These are phyloP conservation scores for Alternaria novae-zelandiae DNA, from an alignment of 2,329 filamentous ascomycete genomes.

Conservation along the genomic window DNA sequence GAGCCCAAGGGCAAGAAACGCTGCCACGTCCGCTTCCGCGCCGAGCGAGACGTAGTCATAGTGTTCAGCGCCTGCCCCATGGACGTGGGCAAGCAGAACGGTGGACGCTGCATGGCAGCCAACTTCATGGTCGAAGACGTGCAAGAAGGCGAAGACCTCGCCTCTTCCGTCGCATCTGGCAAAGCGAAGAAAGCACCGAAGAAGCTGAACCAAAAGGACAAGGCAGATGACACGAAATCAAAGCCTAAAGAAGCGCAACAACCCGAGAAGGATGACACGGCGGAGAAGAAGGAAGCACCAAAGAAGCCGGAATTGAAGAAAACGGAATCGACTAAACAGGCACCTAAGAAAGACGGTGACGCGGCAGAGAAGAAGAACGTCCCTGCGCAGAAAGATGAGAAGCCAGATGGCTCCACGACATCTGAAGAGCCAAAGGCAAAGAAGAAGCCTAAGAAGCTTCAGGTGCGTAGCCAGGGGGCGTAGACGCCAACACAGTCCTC, in stretches of 20 bases:
- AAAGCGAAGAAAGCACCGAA: constrained; percentile 26
- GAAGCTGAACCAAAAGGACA: constrained; percentile 21
- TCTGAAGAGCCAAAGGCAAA: constrained; percentile 30
- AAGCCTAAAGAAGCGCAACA: constrained; percentile 15
- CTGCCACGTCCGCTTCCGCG: constrained; percentile 42
- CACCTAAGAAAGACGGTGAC: constrained; percentile 13
- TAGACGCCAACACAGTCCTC: constrained; percentile 15
- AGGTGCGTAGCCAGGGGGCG: constrained; percentile 31
- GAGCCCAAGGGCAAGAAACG: constrained; percentile 46
- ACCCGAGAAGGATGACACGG: constrained; percentile 1
- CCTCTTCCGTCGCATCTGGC: constrained; percentile 18
- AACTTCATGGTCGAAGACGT: constrained; percentile 49
- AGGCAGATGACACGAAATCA: constrained; percentile 16
- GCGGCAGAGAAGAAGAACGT: background rate
- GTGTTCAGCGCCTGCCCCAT: constrained; percentile 50
- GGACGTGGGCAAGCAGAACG: constrained; percentile 46
- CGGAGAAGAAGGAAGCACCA: constrained; percentile 3
- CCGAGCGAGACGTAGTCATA: constrained; percentile 46
- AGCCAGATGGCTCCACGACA: background rate
- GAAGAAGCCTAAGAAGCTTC: constrained; percentile 49
- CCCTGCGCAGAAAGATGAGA: constrained; percentile 6
- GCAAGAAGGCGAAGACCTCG: constrained; percentile 30
- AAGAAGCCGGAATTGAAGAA: background rate
- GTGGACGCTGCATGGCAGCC: constrained; percentile 47
- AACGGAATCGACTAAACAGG: background rate